These are phyloP conservation scores for Chalciporus sp. DNA, from an alignment of 1,284 basidiomycete genomes.

Conservation along the genomic window DNA sequence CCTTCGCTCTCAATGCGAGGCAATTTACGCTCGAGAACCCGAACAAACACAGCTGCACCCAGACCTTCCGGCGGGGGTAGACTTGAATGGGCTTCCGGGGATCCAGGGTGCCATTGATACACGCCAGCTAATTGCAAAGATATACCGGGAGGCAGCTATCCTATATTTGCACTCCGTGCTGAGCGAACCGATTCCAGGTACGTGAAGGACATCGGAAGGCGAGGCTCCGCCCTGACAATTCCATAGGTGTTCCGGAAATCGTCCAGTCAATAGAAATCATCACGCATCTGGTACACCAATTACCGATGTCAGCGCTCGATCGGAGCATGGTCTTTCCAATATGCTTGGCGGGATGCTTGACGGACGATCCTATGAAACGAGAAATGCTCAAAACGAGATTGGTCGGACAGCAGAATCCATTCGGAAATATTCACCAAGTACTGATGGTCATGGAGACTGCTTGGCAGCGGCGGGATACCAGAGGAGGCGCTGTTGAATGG, in stretches of 20 bases:
- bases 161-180: conserved; percentile 74
- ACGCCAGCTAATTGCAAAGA: conserved; percentile 51
- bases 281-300: conserved; percentile 51
- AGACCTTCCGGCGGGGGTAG: conserved; percentile 37
- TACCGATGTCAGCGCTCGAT: conserved; percentile 61
- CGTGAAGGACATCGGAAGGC: conserved; percentile 19
- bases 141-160: conserved; percentile 69
- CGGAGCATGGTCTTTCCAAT: conserved; percentile 71
- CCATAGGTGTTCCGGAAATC: conserved; percentile 74
- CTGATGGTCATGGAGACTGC: conserved; percentile 63
- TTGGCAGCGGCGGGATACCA: conserved; percentile 64
- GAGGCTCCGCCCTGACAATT: conserved; percentile 17
- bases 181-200: conserved; percentile 68
- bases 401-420: conserved; percentile 53
- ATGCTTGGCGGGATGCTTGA: conserved; percentile 69
- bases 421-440: conserved; percentile 65
- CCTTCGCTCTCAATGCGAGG: conserved; percentile 46
- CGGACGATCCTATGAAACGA: conserved; percentile 60
- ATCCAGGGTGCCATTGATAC: conserved; percentile 40
- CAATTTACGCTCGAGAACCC: conserved; percentile 28
- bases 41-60: conserved; percentile 43
- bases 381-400: conserved; percentile 64
- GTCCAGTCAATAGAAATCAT: conserved; percentile 54
- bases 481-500: conserved; percentile 59
- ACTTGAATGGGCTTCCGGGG: conserved; percentile 26